A percentile compares a stretch with the other conserved stretches of the same genome.
Conservation (phyloP, 352 stramenopile species). For the Aphanomyces invadans region DNA sequence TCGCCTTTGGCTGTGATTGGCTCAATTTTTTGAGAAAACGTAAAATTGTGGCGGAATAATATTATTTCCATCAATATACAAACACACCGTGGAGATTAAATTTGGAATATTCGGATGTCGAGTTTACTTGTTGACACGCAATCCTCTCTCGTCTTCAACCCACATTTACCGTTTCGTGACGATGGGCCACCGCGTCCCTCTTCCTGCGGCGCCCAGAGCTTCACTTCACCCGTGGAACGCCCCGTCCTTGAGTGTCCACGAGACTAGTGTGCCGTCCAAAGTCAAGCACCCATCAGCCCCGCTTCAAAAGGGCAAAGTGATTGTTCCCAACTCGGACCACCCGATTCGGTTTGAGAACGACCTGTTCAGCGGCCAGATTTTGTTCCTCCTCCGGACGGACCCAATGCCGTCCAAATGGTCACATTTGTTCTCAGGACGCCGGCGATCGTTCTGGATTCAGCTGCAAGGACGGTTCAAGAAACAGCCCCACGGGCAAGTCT, state of each 20-base stretch:
- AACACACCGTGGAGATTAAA: no score
- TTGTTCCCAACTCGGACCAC: slow-evolving; percentile 35
- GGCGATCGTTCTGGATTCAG: slow-evolving; percentile 56
- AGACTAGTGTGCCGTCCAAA: background rate
- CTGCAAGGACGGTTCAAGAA: slow-evolving; percentile 64
- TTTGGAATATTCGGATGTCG: no score
- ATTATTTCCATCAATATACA: no score
- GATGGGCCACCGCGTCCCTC: background rate
- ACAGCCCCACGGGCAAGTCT: slow-evolving; percentile 40
- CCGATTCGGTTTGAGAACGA: slow-evolving; percentile 75
- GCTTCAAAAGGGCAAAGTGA: background rate
- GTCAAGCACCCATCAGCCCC: background rate
- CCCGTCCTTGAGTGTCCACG: slow-evolving; percentile 13
- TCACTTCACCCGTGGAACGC: slow-evolving; percentile 9
- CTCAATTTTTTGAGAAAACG: background rate
- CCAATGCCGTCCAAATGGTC: slow-evolving; percentile 27
- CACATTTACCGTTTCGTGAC: background rate
- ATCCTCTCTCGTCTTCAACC: background rate
- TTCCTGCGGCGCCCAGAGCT: background rate
- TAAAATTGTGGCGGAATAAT: no score
- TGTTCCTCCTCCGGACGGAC: slow-evolving; percentile 55
- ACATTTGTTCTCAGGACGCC: slow-evolving; percentile 39
- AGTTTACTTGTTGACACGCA: no score
- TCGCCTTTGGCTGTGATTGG: background rate
- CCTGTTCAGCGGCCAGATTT: slow-evolving; percentile 54